Percentiles rank a stretch among this genome's conserved stretches.
phyloP scores from a whole-genome alignment of 2,329 filamentous ascomycete genomes.

The Cercospora nicotianae region DNA sequence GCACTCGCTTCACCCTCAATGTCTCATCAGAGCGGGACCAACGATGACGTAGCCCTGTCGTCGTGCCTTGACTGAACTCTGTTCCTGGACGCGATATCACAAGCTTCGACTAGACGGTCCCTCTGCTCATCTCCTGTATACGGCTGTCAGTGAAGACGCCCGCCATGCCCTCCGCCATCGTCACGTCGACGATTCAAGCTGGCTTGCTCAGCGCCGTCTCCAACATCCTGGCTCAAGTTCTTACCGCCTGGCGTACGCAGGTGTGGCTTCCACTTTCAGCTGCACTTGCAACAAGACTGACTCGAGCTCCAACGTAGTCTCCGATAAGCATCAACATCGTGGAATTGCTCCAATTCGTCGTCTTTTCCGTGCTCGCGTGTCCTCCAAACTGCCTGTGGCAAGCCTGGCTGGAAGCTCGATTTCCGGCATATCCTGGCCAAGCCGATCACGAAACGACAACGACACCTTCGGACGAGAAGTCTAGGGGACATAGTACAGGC shows the following conservation, averaged over 20 bases:
- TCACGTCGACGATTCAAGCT: constrained; percentile 64
- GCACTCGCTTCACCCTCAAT: background rate
- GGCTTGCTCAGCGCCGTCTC: constrained; percentile 65
- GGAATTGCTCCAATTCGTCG: constrained; percentile 72
- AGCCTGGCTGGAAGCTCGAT: constrained; percentile 70
- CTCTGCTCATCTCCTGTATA: background rate
- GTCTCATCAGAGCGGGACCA: background rate
- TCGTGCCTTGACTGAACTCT: background rate
- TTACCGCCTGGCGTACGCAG: constrained; percentile 61
- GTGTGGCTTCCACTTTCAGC: constrained; percentile 43
- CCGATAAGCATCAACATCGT: constrained; percentile 61
- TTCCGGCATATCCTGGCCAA: constrained; percentile 60
- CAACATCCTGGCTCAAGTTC: constrained; percentile 70
- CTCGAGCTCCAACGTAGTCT: constrained; percentile 16
- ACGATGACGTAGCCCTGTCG: background rate
- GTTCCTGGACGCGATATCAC: background rate
- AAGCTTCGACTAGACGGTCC: background rate
- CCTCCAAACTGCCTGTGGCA: constrained; percentile 90
- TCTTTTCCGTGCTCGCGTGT: constrained; percentile 70
- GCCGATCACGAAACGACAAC: constrained; percentile 38
- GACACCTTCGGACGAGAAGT: constrained; percentile 32
- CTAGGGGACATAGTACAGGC: constrained; percentile 25
- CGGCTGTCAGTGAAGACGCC: background rate
- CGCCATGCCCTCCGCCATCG: constrained; percentile 53
- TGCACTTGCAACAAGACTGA: background rate